Percentiles rank a stretch among this genome's conserved stretches.
phyloP scores from a whole-genome alignment of 768 basidiomycete genomes.

The Pisolithus microcarpus region DNA sequence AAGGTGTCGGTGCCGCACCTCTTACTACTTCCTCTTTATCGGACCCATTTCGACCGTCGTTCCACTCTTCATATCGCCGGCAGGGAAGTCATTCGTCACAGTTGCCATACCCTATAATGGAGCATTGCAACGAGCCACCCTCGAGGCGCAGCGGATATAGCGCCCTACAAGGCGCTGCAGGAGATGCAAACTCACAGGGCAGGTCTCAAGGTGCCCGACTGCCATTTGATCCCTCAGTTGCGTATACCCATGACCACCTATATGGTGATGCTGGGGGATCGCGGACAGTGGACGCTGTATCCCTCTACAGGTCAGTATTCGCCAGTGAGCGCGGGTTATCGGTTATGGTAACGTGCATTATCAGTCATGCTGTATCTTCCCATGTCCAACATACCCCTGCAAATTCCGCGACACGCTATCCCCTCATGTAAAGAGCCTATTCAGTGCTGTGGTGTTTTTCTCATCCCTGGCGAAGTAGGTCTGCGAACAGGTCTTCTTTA shows the following conservation, averaged over 20 bases:
- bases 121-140: slow-evolving; percentile 10
- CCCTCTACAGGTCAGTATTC: slow-evolving; percentile 51
- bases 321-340: neutral
- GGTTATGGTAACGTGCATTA: slow-evolving; percentile 1
- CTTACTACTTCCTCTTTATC: slow-evolving; percentile 14
- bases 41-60: slow-evolving; percentile 17
- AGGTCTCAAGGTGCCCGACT: slow-evolving; percentile 12
- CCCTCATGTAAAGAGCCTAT: slow-evolving; percentile 16
- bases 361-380: slow-evolving; percentile 49
- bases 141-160: slow-evolving; percentile 16
- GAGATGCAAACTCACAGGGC: slow-evolving; percentile 2
- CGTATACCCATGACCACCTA: slow-evolving; percentile 30
- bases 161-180: slow-evolving; percentile 1
- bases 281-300: slow-evolving; percentile 22
- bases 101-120: slow-evolving; percentile 1
- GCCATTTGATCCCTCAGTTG: slow-evolving; percentile 41
- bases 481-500: neutral
- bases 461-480: neutral
- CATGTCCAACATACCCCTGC: slow-evolving; percentile 26
- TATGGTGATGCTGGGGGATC: slow-evolving; percentile 8
- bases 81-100: slow-evolving; percentile 4
- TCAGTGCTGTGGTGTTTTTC: neutral
- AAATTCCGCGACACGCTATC: slow-evolving; percentile 8
- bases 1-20: slow-evolving; percentile 13
- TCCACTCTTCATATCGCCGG: slow-evolving; percentile 13